phyloP scores from a whole-genome alignment of 192 early-diverging fungal species.

The Martensiomyces pterosporus region DNA sequence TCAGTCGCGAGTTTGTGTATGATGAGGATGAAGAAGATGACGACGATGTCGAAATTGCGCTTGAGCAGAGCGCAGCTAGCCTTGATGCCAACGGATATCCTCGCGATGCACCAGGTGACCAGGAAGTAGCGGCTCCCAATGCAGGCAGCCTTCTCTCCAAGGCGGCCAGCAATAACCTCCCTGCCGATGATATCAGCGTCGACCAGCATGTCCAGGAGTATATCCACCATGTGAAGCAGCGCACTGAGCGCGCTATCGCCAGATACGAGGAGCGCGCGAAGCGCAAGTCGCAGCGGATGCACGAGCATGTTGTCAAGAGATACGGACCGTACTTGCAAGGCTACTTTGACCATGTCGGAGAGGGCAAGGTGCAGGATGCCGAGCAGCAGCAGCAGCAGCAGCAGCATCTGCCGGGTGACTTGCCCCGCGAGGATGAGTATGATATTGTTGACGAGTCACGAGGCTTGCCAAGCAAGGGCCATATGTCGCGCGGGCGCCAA shows the following conservation, averaged over 20 bases:
- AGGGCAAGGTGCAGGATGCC: constrained; percentile 7
- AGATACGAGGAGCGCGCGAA: constrained; percentile 35
- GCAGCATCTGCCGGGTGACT: background rate
- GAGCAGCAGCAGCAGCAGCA: background rate
- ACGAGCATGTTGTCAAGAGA: constrained; percentile 41
- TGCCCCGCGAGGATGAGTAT: constrained; percentile 12
- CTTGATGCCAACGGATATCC: constrained; percentile 7
- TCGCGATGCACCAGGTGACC: constrained; percentile 7
- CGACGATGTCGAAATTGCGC: constrained; percentile 14
- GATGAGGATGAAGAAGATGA: constrained; percentile 38
- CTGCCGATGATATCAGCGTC: constrained; percentile 25
- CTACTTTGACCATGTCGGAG: constrained; percentile 27
- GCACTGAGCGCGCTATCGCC: constrained; percentile 37
- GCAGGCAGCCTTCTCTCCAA: background rate
- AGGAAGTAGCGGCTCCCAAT: constrained; percentile 21
- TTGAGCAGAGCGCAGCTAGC: constrained; percentile 26
- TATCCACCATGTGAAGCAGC: constrained; percentile 43
- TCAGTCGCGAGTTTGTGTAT: constrained; percentile 40
- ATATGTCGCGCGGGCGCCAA: background rate
- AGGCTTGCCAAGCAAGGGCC: background rate
- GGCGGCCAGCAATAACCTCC: background rate
- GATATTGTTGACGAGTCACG: background rate
- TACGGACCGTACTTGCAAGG: constrained; percentile 41
- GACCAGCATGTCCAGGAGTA: constrained; percentile 46
- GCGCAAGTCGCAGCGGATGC: constrained; percentile 47